Conservation (phyloP, 768 basidiomycete species). For the Brasilioporus rufonigricans region DNA sequence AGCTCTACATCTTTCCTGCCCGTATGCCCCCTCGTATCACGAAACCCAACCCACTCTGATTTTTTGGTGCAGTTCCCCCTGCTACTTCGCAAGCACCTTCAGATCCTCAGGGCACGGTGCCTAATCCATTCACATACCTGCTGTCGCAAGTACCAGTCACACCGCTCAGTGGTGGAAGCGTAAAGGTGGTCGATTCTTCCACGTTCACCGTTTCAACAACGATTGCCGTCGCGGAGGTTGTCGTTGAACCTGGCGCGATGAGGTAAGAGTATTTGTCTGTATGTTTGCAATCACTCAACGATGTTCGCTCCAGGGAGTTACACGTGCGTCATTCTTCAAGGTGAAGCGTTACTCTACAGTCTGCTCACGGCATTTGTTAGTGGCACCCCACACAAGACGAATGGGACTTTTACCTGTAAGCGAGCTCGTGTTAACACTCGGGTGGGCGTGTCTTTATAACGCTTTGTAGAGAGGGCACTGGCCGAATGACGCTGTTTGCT, state of each 20-base stretch:
- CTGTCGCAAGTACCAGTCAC: conserved; percentile 46
- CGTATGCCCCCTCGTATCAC: conserved; percentile 17
- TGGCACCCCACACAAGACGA: conserved; percentile 73
- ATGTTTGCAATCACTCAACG: not conserved
- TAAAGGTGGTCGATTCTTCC: conserved; percentile 55
- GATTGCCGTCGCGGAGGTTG: conserved; percentile 54
- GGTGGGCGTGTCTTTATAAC: not conserved
- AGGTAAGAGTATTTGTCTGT: conserved; percentile 33
- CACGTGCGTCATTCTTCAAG: conserved; percentile 44
- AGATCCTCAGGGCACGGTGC: conserved; percentile 37
- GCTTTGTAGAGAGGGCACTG: conserved; percentile 45
- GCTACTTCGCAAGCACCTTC: conserved; percentile 32
- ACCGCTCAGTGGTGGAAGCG: conserved; percentile 48
- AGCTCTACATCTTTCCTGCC: conserved; percentile 52
- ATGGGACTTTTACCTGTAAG: conserved; percentile 60
- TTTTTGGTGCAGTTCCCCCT: conserved; percentile 31
- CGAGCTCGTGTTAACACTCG: not conserved
- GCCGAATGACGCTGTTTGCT: conserved; percentile 57
- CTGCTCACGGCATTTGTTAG: conserved; percentile 29
- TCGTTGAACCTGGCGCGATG: conserved; percentile 54
- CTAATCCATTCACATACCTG: conserved; percentile 47
- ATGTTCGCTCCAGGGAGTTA: conserved; percentile 41
- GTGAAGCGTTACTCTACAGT: not conserved
- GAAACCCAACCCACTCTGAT: not conserved
- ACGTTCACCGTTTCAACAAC: conserved; percentile 49